Percentiles rank a stretch among this genome's conserved stretches.
Evolutionary conservation across 345 rosid genomes (phyloP).

Genomic region (Gossypium raimondii): DNA sequence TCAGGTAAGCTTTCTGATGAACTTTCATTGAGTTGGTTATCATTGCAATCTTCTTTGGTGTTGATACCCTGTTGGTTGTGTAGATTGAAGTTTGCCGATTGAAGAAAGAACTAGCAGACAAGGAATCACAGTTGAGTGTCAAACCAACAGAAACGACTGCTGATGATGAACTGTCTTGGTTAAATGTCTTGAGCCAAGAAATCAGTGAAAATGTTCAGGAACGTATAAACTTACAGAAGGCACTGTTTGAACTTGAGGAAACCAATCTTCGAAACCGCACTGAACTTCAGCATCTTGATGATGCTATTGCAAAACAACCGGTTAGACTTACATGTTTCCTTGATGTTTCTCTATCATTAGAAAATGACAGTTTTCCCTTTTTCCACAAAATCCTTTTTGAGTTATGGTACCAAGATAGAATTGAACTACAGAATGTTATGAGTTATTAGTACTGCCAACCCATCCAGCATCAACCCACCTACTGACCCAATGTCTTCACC

Average conservation of each 20-base stretch:
- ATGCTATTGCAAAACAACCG: constrained; percentile 76
- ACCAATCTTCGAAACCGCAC: constrained; percentile 63
- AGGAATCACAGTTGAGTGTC: constrained; percentile 68
- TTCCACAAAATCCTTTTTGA: neutral
- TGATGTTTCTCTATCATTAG: neutral
- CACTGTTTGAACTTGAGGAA: constrained; percentile 90
- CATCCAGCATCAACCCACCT: neutral
- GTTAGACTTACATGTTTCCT: constrained; percentile 28
- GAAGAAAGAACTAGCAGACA: constrained; percentile 82
- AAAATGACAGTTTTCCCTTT: neutral
- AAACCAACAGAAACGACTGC: constrained; percentile 71
- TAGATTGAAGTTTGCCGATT: constrained; percentile 77
- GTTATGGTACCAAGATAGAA: neutral
- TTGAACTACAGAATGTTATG: neutral
- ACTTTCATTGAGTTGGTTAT: constrained; percentile 7
- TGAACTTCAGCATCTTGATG: constrained; percentile 86
- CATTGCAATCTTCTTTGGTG: neutral
- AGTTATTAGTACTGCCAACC: constrained; percentile 2
- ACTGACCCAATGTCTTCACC: neutral
- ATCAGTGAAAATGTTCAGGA: constrained; percentile 95
- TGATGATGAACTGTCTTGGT: constrained; percentile 82
- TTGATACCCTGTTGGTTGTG: constrained; percentile 18
- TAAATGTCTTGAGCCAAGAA: constrained; percentile 83
- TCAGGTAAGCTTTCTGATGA: constrained; percentile 47
- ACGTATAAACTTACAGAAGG: constrained; percentile 89